phyloP scores from a whole-genome alignment of 345 rosid genomes.

The rapeseed (Brassica napus) region Da-Ae NC_063450.1:32958001-32958500 shows the following conservation, averaged over 20 bases:
- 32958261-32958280: neutral
- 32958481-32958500: neutral
- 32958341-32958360: neutral
- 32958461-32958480: neutral
- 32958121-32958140: neutral
- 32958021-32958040: neutral
- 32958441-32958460: neutral
- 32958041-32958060: neutral
- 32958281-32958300: neutral
- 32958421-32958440: neutral
- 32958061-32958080: neutral
- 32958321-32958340: neutral
- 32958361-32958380: neutral
- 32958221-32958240: neutral
- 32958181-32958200: neutral
- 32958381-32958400: constrained; percentile 24
- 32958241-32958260: neutral
- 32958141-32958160: neutral
- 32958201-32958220: neutral
- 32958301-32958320: neutral
- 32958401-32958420: neutral
- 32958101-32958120: neutral
- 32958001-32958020: neutral
- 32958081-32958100: neutral
- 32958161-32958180: neutral